Conservation (phyloP, 1,284 basidiomycete species). For the Dichomitus squalens region DNA sequence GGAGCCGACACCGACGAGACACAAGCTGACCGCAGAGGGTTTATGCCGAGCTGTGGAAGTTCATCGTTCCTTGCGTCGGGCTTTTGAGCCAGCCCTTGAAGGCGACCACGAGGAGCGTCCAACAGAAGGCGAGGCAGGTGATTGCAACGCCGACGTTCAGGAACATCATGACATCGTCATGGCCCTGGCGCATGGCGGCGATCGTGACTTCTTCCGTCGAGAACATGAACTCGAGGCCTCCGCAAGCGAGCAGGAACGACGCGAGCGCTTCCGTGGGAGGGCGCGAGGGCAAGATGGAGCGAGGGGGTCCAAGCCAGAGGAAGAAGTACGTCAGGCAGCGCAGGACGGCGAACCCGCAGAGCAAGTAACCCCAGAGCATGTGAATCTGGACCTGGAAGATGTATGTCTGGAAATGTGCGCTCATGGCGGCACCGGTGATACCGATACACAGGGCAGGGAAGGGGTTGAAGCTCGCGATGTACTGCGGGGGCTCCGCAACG, state of each 20-base stretch:
- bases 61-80: slow-evolving; percentile 42
- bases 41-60: slow-evolving; percentile 49
- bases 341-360: slow-evolving; percentile 79
- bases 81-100: slow-evolving; percentile 81
- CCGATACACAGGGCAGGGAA: slow-evolving; percentile 94
- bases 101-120: slow-evolving; percentile 71
- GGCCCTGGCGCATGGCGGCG: slow-evolving; percentile 89
- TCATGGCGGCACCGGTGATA: slow-evolving; percentile 93
- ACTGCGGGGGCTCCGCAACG: slow-evolving; percentile 69
- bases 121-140: slow-evolving; percentile 83
- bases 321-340: slow-evolving; percentile 93
- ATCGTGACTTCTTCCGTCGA: slow-evolving; percentile 90
- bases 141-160: slow-evolving; percentile 79
- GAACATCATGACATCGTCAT: slow-evolving; percentile 92
- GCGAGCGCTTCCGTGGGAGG: slow-evolving; percentile 93
- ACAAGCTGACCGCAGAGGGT: not conserved
- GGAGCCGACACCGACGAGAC: not conserved
- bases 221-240: slow-evolving; percentile 91
- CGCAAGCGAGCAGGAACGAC: slow-evolving; percentile 85
- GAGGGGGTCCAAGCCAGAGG: slow-evolving; percentile 82
- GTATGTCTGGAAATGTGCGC: slow-evolving; percentile 92
- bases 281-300: slow-evolving; percentile 83
- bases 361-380: slow-evolving; percentile 88
- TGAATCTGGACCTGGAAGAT: slow-evolving; percentile 91
- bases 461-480: slow-evolving; percentile 87